Conservation (phyloP, 129 eudicot species). For the Tagetes patula region DNA sequence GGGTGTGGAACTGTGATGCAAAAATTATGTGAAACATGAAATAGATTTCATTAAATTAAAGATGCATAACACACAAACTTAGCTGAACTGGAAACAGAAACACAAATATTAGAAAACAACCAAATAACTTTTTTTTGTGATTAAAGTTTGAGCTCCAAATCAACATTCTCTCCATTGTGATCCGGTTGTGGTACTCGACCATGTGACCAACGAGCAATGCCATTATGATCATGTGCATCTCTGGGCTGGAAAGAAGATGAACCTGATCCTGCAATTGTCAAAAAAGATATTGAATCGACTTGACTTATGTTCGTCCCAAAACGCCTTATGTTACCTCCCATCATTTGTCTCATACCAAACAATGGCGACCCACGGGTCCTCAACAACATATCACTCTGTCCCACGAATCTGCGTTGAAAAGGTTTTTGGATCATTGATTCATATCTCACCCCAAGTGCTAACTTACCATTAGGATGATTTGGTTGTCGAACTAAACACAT, state of each 20-base stretch:
- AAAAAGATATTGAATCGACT: conserved; percentile 12
- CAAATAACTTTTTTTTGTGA: neutral
- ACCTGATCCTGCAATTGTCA: neutral
- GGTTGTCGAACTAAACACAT: conserved; percentile 9
- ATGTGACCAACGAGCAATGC: neutral
- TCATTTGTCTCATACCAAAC: conserved; percentile 3
- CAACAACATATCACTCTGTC: conserved; percentile 7
- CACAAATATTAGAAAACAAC: neutral
- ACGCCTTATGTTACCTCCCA: conserved; percentile 5
- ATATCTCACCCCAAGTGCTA: conserved; percentile 29
- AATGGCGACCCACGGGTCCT: neutral
- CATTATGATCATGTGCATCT: neutral
- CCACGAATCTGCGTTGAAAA: conserved; percentile 7
- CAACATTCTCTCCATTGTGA: conserved; percentile 16
- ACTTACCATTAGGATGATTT: conserved; percentile 14
- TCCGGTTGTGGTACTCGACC: neutral
- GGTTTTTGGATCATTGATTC: conserved; percentile 32
- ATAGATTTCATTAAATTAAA: conserved; percentile 4
- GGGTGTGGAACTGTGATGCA: no score
- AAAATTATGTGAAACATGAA: conserved; percentile 13
- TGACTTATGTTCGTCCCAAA: conserved; percentile 9
- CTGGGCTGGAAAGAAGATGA: conserved; percentile 16
- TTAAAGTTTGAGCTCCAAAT: conserved; percentile 33
- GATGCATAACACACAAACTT: conserved; percentile 20
- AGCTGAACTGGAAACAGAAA: neutral